phyloP scores from a whole-genome alignment of 345 rosid species.

The Rhodomyrtus tomentosa region DNA sequence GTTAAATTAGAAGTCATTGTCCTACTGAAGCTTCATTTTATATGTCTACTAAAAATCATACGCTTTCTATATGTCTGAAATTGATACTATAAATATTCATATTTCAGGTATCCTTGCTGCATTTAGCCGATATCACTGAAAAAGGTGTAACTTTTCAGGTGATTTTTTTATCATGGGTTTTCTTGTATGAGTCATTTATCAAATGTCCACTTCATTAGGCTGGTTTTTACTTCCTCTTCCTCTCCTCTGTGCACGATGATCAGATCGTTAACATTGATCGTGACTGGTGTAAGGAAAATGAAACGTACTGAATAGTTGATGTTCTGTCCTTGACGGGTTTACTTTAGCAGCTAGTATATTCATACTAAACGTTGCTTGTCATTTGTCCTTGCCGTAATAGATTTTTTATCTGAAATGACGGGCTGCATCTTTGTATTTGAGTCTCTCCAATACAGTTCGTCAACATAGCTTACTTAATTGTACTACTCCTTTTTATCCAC shows the following conservation, averaged over 20 bases:
- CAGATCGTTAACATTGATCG: neutral
- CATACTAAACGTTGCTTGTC: neutral
- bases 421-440: neutral
- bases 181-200: neutral
- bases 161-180: neutral
- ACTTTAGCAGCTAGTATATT: neutral
- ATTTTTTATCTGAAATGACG: constrained; percentile 1
- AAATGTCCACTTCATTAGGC: neutral
- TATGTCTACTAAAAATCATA: neutral
- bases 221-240: neutral
- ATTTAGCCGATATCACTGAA: constrained; percentile 75
- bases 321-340: neutral
- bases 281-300: neutral
- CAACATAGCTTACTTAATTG: neutral
- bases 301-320: neutral
- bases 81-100: neutral
- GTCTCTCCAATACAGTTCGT: neutral
- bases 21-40: neutral
- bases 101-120: constrained; percentile 63
- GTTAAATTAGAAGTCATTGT: neutral
- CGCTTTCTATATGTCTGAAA: neutral
- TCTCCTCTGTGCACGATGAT: neutral
- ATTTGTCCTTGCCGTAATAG: constrained; percentile 4
- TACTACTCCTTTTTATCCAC: neutral
- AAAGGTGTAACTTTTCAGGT: constrained; percentile 80